Percentiles rank a stretch among this genome's conserved stretches.
Evolutionary conservation across 2,329 filamentous ascomycete species (phyloP).

Genomic region (Alternaria longipes): DNA sequence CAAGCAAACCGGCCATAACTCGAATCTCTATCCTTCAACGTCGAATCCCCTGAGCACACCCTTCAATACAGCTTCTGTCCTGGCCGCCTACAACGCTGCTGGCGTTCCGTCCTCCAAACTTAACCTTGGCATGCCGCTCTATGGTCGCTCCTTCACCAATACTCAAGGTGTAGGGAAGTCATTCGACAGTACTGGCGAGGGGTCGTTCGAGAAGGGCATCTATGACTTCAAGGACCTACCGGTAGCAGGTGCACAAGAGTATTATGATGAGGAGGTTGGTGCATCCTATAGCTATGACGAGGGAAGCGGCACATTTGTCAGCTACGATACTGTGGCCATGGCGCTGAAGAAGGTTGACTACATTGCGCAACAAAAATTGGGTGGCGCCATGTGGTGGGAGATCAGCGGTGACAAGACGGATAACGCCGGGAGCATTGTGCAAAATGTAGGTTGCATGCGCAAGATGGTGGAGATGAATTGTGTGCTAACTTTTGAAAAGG

Average conservation of each 20-base stretch:
- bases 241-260: slow-evolving; percentile 69
- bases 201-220: slow-evolving; percentile 79
- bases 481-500: slow-evolving; percentile 29
- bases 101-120: slow-evolving; percentile 75
- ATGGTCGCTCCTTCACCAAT: slow-evolving; percentile 83
- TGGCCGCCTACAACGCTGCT: slow-evolving; percentile 73
- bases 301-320: slow-evolving; percentile 71
- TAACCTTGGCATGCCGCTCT: slow-evolving; percentile 90
- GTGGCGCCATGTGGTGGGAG: slow-evolving; percentile 98
- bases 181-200: slow-evolving; percentile 77
- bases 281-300: slow-evolving; percentile 83
- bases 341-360: slow-evolving; percentile 75
- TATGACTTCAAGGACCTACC: slow-evolving; percentile 91
- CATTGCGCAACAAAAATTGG: slow-evolving; percentile 72
- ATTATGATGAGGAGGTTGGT: slow-evolving; percentile 68
- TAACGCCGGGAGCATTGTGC: slow-evolving; percentile 68
- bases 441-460: slow-evolving; percentile 40
- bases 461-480: background rate
- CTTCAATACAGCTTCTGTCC: slow-evolving; percentile 76
- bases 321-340: slow-evolving; percentile 75
- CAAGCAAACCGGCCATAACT: slow-evolving; percentile 74
- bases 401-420: slow-evolving; percentile 77
- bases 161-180: slow-evolving; percentile 77
- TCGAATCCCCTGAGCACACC: slow-evolving; percentile 73
- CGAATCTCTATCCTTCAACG: slow-evolving; percentile 74